Evolutionary conservation across 2,329 filamentous ascomycete genomes (phyloP).

Genomic region (Sclerotinia trifoliorum): DNA sequence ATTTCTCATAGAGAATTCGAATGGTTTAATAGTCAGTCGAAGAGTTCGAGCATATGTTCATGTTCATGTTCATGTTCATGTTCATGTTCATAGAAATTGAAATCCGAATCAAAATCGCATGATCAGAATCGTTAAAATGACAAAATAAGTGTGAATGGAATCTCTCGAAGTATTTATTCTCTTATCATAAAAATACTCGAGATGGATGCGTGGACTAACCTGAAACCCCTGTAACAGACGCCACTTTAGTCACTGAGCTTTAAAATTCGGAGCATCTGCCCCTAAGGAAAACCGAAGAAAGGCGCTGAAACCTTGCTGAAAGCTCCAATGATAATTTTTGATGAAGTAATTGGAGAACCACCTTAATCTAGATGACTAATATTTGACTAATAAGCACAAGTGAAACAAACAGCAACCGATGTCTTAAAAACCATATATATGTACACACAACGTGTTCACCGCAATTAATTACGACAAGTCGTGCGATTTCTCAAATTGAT

Average conservation of each 20-base stretch:
- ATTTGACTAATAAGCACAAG: background rate
- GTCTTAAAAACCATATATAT: background rate
- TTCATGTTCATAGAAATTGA: background rate
- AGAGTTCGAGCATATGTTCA: background rate
- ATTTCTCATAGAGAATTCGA: background rate
- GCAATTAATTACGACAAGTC: background rate
- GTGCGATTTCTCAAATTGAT: too few relatives aligned
- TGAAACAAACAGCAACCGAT: background rate
- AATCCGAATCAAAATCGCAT: background rate
- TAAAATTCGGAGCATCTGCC: background rate
- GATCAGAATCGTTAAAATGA: background rate
- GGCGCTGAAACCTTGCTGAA: background rate
- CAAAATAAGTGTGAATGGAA: background rate
- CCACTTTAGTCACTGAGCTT: background rate
- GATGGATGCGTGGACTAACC: background rate
- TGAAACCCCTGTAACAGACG: constrained; percentile 9
- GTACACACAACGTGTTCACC: background rate
- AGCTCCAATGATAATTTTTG: background rate
- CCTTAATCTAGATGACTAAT: fast-evolving
- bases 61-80: too few relatives aligned
- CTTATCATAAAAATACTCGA: background rate
- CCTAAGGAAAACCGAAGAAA: background rate
- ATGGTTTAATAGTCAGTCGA: background rate
- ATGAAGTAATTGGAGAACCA: background rate
- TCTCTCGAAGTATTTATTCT: background rate